These are phyloP conservation scores for Mallotus repandus DNA, from an alignment of 441 rosid species.

Conservation along the genomic window DNA sequence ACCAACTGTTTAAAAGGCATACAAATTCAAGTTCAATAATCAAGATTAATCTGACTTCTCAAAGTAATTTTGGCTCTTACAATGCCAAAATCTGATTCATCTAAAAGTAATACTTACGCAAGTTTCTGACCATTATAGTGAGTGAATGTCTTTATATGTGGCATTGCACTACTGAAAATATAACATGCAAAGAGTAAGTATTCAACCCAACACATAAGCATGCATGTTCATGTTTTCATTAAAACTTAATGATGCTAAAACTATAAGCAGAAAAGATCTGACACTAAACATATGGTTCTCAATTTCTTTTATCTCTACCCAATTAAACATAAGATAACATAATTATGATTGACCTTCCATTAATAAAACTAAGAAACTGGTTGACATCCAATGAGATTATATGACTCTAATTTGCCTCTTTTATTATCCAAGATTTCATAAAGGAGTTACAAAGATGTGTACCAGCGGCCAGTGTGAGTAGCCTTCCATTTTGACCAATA, in stretches of 20 bases:
- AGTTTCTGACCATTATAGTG: slow-evolving; percentile 77
- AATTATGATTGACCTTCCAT: not conserved
- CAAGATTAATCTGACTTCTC: slow-evolving; percentile 1
- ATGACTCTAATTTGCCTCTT: slow-evolving; percentile 12
- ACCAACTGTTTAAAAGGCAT: slow-evolving; percentile 53
- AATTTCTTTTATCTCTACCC: slow-evolving; percentile 1
- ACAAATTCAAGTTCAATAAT: not conserved
- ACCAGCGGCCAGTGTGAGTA: slow-evolving; percentile 78
- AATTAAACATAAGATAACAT: not conserved
- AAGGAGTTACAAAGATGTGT: slow-evolving; percentile 21
- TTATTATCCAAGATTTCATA: slow-evolving; percentile 15
- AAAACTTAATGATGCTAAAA: not conserved
- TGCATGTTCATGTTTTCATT: not conserved
- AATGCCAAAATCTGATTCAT: slow-evolving; percentile 2
- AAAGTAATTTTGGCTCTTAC: not conserved
- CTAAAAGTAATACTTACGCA: slow-evolving; percentile 52
- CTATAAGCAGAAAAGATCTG: too few relatives aligned
- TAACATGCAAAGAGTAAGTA: slow-evolving; percentile 21
- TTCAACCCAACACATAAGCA: not conserved
- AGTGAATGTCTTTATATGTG: slow-evolving; percentile 90
- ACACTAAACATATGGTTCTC: not conserved
- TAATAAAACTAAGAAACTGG: not conserved
- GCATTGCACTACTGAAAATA: slow-evolving; percentile 80
- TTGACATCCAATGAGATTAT: not conserved
- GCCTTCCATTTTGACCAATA: slow-evolving; percentile 98